Evolutionary conservation across 2,329 filamentous ascomycete genomes (phyloP).

Genomic region (Cercospora sp.): DNA sequence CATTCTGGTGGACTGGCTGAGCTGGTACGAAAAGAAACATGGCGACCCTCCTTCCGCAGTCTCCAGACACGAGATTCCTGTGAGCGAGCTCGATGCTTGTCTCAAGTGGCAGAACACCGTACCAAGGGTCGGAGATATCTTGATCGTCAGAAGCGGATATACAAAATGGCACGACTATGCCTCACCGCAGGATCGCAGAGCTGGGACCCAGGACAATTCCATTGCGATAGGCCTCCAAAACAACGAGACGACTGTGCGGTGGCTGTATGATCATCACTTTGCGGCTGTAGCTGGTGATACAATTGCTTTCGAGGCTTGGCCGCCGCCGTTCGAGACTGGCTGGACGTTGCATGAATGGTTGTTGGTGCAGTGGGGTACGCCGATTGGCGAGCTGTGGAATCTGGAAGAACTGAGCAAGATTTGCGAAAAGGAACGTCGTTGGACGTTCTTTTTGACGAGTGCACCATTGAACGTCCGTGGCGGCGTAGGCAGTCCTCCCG

Average conservation of each 20-base stretch:
- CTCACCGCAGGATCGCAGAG: slow-evolving; percentile 3
- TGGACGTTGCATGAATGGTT: slow-evolving; percentile 49
- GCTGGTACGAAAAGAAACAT: slow-evolving; percentile 38
- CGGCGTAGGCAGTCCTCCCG: slow-evolving; percentile 41
- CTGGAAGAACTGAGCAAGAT: slow-evolving; percentile 47
- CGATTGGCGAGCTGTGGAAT: slow-evolving; percentile 55
- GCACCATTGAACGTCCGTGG: slow-evolving; percentile 49
- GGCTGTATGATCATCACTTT: slow-evolving; percentile 19
- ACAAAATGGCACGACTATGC: slow-evolving; percentile 37
- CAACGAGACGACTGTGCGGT: slow-evolving; percentile 12
- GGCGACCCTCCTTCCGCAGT: slow-evolving; percentile 9
- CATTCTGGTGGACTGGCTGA: slow-evolving; percentile 53
- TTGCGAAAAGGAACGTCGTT: slow-evolving; percentile 43
- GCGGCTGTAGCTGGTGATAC: slow-evolving; percentile 21
- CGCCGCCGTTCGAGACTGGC: slow-evolving; percentile 33
- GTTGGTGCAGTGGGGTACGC: slow-evolving; percentile 51
- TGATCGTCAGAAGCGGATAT: slow-evolving; percentile 54
- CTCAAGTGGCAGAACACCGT: slow-evolving; percentile 50
- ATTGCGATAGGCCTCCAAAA: slow-evolving; percentile 8
- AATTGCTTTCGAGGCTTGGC: slow-evolving; percentile 36
- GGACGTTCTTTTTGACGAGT: slow-evolving; percentile 51
- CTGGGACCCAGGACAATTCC: slow-evolving; percentile 5
- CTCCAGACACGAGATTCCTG: slow-evolving; percentile 6
- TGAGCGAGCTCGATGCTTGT: slow-evolving; percentile 34
- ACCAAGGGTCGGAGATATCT: slow-evolving; percentile 57